phyloP scores from a whole-genome alignment of 1,284 basidiomycete genomes.

The Marasmius fiardii region DNA sequence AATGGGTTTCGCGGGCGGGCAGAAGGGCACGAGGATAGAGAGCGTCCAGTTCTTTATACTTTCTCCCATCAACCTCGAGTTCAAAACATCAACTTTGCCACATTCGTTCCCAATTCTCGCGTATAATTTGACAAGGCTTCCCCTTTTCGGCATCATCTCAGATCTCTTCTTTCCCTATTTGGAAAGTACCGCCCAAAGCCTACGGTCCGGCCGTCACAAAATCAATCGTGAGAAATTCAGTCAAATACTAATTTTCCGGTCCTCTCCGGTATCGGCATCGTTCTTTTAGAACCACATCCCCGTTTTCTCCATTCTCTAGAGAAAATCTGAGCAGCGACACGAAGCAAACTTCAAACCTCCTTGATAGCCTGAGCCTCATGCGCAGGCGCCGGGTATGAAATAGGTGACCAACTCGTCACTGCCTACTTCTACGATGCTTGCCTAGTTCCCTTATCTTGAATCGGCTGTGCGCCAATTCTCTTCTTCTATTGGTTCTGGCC shows the following conservation, averaged over 20 bases:
- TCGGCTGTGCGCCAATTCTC: no score
- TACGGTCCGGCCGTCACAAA: constrained; percentile 1
- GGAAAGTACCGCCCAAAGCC: constrained; percentile 4
- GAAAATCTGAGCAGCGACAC: background rate
- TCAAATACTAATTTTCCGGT: background rate
- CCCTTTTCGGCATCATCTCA: constrained; percentile 6
- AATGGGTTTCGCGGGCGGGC: constrained; percentile 14
- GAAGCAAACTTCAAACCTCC: no score
- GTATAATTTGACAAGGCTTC: constrained; percentile 7
- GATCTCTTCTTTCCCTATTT: background rate
- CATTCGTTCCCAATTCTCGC: constrained; percentile 6
- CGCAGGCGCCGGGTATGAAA: no score
- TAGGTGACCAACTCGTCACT: no score
- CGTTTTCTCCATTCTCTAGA: background rate
- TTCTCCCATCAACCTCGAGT: constrained; percentile 8
- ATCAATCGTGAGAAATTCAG: background rate
- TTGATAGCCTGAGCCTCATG: no score
- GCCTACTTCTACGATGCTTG: no score
- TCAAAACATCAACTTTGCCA: constrained; percentile 12
- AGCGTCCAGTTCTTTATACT: constrained; percentile 8
- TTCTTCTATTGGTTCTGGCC: no score
- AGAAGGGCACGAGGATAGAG: constrained; percentile 10
- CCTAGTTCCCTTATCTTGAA: no score
- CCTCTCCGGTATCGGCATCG: background rate
- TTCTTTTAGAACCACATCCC: no score